phyloP scores from a whole-genome alignment of 306 rosid species.

The Castanea mollissima region DNA sequence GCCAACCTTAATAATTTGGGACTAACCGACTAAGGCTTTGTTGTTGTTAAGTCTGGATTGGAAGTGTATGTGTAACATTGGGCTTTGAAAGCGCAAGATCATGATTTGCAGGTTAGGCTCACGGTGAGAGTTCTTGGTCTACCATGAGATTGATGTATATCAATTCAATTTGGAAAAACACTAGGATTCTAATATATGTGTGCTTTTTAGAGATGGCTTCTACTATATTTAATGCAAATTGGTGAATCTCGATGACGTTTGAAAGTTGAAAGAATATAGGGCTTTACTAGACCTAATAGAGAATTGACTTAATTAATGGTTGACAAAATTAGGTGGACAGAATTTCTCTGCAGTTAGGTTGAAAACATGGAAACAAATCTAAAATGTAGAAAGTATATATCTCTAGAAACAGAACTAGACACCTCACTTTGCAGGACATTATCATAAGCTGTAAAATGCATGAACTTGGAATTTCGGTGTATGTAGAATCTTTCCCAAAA shows the following conservation, averaged over 20 bases:
- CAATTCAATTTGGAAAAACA: not conserved
- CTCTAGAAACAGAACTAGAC: not conserved
- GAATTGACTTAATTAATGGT: not conserved
- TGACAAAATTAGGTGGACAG: not conserved
- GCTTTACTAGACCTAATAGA: not conserved
- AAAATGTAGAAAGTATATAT: not conserved
- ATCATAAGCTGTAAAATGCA: slow-evolving; percentile 1
- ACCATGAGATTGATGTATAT: not conserved
- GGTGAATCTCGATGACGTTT: not conserved
- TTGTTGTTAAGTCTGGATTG: not conserved
- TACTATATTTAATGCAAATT: not conserved
- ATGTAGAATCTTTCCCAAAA: not conserved
- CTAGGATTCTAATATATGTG: not conserved
- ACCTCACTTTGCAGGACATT: slow-evolving; percentile 7
- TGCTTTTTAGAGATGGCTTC: not conserved
- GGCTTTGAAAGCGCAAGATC: not conserved
- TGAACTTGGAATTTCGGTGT: slow-evolving; percentile 11
- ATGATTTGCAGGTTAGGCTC: not conserved
- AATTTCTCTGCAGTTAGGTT: not conserved
- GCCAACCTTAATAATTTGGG: too few species aligned
- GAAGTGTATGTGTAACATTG: not conserved
- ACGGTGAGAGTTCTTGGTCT: not conserved
- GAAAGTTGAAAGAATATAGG: not conserved
- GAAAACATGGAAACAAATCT: not conserved
- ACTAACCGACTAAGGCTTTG: too few species aligned